phyloP scores from a whole-genome alignment of 2,329 filamentous ascomycete genomes.

The Cercospora brassicicola region DNA sequence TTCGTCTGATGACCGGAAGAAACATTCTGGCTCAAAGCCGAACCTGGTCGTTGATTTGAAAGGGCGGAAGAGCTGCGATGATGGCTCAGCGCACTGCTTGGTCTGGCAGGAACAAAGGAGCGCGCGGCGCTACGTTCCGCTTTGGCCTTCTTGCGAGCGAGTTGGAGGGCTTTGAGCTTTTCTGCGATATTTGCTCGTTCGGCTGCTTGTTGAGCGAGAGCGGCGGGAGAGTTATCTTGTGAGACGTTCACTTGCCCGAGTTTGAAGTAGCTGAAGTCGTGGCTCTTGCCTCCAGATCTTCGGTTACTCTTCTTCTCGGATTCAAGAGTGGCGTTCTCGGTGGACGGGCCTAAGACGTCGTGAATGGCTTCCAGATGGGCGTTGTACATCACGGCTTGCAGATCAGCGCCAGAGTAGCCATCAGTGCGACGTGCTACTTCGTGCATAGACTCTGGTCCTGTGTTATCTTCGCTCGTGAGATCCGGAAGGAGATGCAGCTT shows the following conservation, averaged over 20 bases:
- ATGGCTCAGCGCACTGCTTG: conserved; percentile 9
- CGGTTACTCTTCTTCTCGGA: conserved; percentile 34
- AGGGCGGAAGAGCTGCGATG: conserved; percentile 4
- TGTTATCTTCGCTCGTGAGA: conserved; percentile 51
- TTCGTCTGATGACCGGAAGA: conserved; percentile 6
- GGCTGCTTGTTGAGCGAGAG: conserved; percentile 56
- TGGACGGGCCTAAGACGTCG: conserved; percentile 67
- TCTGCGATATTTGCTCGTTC: conserved; percentile 75
- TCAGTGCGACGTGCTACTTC: conserved; percentile 79
- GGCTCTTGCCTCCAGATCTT: not conserved
- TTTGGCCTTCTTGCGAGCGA: conserved; percentile 64
- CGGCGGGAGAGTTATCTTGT: conserved; percentile 7
- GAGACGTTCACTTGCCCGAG: conserved; percentile 9
- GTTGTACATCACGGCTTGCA: conserved; percentile 94
- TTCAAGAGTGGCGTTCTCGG: conserved; percentile 34
- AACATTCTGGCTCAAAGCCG: not conserved
- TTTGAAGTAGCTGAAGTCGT: conserved; percentile 26
- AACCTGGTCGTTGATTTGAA: not conserved
- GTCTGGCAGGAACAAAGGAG: conserved; percentile 21
- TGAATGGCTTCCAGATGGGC: conserved; percentile 97
- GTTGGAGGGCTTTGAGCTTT: conserved; percentile 79
- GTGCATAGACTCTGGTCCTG: conserved; percentile 47
- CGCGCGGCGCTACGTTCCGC: conserved; percentile 46
- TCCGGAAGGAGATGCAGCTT: conserved; percentile 72
- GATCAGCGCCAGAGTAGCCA: conserved; percentile 89